Conservation (phyloP, 352 stramenopile species). For the Globisporangium emineosum region DNA sequence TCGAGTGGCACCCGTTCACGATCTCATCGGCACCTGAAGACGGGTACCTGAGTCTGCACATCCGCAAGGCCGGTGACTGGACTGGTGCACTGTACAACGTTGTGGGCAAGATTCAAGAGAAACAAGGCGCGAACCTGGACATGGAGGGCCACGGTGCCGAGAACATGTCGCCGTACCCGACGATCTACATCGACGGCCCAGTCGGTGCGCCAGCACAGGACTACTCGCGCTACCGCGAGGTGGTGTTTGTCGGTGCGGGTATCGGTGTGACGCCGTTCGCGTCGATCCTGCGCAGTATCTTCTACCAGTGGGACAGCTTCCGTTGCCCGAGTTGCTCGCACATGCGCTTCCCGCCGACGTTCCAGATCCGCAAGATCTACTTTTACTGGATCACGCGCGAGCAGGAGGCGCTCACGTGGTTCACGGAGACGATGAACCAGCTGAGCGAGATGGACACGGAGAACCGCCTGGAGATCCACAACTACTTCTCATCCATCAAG, state of each 20-base stretch:
- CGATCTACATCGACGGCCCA: slow-evolving; percentile 55
- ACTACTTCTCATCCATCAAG: slow-evolving; percentile 81
- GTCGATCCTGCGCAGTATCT: slow-evolving; percentile 65
- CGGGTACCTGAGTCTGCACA: slow-evolving; percentile 60
- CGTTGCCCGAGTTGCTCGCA: slow-evolving; percentile 46
- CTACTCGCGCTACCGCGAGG: slow-evolving; percentile 52
- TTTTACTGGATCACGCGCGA: slow-evolving; percentile 85
- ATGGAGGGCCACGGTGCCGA: slow-evolving; percentile 29
- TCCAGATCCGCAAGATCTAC: slow-evolving; percentile 78
- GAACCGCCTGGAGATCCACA: slow-evolving; percentile 75
- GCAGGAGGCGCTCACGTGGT: slow-evolving; percentile 73
- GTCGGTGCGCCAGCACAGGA: slow-evolving; percentile 60
- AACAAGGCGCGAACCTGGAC: slow-evolving; percentile 14
- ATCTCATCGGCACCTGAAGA: slow-evolving; percentile 83
- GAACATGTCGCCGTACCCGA: slow-evolving; percentile 37
- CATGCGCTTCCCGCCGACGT: slow-evolving; percentile 60
- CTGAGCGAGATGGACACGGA: slow-evolving; percentile 69
- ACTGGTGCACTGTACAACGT: slow-evolving; percentile 50
- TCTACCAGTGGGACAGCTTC: slow-evolving; percentile 63
- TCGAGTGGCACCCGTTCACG: slow-evolving; percentile 89
- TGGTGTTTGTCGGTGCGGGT: slow-evolving; percentile 68
- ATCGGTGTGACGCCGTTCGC: slow-evolving; percentile 74
- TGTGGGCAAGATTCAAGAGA: slow-evolving; percentile 38
- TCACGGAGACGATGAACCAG: slow-evolving; percentile 81
- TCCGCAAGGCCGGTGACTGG: slow-evolving; percentile 70